These are phyloP conservation scores for Colletotrichum falcatum DNA, from an alignment of 2,329 filamentous ascomycete genomes.

Conservation along the genomic window DNA sequence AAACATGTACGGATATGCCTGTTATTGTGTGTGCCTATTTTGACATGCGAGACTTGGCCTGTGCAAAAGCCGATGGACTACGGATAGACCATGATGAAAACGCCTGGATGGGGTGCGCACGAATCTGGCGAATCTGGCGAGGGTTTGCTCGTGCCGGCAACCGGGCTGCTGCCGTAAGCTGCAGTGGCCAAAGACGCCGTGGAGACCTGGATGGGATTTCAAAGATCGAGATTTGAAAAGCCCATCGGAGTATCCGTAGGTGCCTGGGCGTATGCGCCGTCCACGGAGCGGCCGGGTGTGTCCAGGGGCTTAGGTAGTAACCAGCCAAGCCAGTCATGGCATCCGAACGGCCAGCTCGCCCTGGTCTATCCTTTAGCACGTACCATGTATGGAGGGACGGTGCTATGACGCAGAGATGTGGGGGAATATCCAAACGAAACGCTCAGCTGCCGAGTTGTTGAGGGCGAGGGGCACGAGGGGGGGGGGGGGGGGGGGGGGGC, in stretches of 20 bases:
- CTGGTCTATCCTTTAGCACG: neutral
- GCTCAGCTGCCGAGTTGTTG: neutral
- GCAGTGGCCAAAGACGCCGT: neutral
- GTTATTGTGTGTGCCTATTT: too few relatives aligned
- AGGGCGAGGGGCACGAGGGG: neutral
- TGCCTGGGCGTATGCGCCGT: too few relatives aligned
- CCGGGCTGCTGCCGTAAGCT: neutral
- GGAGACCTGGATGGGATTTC: conserved; percentile 14
- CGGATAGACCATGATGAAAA: neutral
- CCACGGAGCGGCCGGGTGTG: neutral
- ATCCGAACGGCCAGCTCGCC: neutral
- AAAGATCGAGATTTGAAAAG: conserved; percentile 29
- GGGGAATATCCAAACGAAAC: neutral
- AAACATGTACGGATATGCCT: too few relatives aligned
- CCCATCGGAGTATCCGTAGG: conserved; percentile 30
- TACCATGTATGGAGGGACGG: neutral
- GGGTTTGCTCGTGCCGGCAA: conserved; percentile 16
- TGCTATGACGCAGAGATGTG: neutral
- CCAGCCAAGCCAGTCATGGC: neutral
- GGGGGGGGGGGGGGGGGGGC: neutral
- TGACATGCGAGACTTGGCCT: neutral
- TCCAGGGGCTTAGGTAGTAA: too few relatives aligned
- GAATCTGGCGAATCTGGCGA: neutral
- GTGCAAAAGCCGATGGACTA: neutral
- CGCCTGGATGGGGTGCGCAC: neutral